A percentile compares a stretch with the other conserved stretches of the same genome.
These are phyloP conservation scores for Colletotrichum tropicale DNA, from an alignment of 2,329 filamentous ascomycete genomes.

Conservation along the genomic window DNA sequence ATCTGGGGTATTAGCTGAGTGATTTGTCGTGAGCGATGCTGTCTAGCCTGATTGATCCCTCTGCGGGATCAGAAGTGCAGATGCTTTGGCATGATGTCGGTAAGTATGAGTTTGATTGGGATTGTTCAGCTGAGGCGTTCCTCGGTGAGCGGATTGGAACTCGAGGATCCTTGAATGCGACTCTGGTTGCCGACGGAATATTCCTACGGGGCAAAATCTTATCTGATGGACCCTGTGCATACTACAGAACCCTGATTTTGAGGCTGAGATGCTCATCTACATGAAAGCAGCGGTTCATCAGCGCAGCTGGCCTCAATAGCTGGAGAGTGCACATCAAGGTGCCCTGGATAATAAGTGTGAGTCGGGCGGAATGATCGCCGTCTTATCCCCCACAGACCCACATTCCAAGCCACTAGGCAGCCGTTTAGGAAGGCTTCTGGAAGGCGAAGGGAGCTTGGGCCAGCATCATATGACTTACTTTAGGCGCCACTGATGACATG, in stretches of 20 bases:
- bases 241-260: not conserved
- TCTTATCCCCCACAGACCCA: not conserved
- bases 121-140: not conserved
- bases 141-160: not conserved
- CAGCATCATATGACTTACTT: not conserved
- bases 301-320: no score
- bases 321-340: no score
- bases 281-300: not conserved
- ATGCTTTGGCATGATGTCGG: not conserved
- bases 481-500: not conserved
- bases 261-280: not conserved
- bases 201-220: not conserved
- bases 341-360: not conserved
- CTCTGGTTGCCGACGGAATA: not conserved
- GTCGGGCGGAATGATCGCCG: not conserved
- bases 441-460: not conserved
- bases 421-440: conserved; percentile 17
- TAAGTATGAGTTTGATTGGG: not conserved
- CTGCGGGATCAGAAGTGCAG: not conserved
- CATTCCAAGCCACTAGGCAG: not conserved
- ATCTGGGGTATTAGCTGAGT: not conserved
- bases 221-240: not conserved
- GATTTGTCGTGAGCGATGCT: not conserved
- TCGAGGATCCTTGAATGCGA: not conserved
- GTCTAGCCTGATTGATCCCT: not conserved